Conservation (phyloP, 75 land plant genomes). For the Sequoiadendron giganteum region DNA sequence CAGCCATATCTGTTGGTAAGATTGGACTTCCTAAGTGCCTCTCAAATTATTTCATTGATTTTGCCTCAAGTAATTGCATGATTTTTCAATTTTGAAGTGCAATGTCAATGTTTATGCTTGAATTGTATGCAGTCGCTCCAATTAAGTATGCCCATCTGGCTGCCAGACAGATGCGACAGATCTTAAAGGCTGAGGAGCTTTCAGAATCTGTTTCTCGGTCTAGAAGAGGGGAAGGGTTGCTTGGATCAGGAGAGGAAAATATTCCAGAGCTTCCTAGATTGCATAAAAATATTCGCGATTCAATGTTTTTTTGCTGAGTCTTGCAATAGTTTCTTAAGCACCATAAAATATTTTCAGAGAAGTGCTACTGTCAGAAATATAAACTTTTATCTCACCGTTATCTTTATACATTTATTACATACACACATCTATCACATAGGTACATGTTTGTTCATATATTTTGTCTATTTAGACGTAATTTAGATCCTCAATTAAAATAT, state of each 20-base stretch:
- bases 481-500: too few relatives aligned
- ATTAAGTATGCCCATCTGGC: conserved; percentile 84
- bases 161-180: conserved; percentile 46
- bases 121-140: conserved; percentile 61
- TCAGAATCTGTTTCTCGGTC: conserved; percentile 36
- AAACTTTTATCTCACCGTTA: too few relatives aligned
- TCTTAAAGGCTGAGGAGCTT: conserved; percentile 42
- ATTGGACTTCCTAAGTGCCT: background rate
- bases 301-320: conserved; percentile 14
- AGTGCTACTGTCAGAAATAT: too few relatives aligned
- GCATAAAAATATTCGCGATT: conserved; percentile 37
- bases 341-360: too few relatives aligned
- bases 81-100: too few relatives aligned
- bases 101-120: background rate
- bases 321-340: too few relatives aligned
- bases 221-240: conserved; percentile 31
- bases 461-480: too few relatives aligned
- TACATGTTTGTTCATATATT: too few relatives aligned
- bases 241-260: conserved; percentile 21
- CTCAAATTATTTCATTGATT: too few relatives aligned
- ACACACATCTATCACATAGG: too few relatives aligned
- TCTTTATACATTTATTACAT: too few relatives aligned
- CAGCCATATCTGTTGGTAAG: conserved; percentile 60
- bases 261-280: conserved; percentile 45
- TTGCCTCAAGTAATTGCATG: too few relatives aligned